These are phyloP conservation scores for Zasmidium cellare DNA, from an alignment of 2,329 filamentous ascomycete species.

Conservation along the genomic window DNA sequence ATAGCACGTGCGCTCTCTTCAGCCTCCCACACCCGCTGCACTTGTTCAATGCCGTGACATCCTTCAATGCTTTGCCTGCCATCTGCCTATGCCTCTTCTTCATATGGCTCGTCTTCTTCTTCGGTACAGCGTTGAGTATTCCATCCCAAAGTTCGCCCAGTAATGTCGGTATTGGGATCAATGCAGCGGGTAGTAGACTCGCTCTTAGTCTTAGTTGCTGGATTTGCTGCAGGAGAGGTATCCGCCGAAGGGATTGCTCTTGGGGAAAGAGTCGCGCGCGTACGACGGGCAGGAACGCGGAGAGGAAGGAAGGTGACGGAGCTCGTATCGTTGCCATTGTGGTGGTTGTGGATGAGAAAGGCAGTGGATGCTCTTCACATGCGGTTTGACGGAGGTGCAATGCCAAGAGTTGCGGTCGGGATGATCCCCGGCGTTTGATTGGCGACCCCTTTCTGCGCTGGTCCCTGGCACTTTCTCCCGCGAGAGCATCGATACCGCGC, in stretches of 20 bases:
- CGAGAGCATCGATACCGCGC: not conserved
- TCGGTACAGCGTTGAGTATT: slow-evolving; percentile 86
- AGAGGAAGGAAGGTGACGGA: slow-evolving; percentile 43
- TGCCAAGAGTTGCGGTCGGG: not conserved
- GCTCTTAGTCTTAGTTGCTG: slow-evolving; percentile 41
- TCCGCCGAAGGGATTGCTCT: slow-evolving; percentile 46
- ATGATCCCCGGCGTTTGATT: not conserved
- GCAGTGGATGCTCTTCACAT: not conserved
- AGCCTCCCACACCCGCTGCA: slow-evolving; percentile 85
- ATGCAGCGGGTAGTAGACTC: slow-evolving; percentile 52
- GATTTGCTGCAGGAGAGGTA: slow-evolving; percentile 47
- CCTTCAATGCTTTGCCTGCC: slow-evolving; percentile 92
- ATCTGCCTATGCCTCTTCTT: slow-evolving; percentile 92
- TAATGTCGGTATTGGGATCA: slow-evolving; percentile 67
- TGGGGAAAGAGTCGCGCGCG: slow-evolving; percentile 43
- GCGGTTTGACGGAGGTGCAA: not conserved
- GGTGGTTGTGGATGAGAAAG: not conserved
- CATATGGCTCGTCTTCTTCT: slow-evolving; percentile 98
- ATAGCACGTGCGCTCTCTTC: slow-evolving; percentile 87
- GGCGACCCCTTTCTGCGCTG: slow-evolving; percentile 6
- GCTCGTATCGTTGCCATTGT: slow-evolving; percentile 42
- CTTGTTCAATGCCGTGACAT: slow-evolving; percentile 81
- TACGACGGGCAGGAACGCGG: slow-evolving; percentile 56
- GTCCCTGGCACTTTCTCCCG: slow-evolving; percentile 16
- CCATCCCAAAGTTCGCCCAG: slow-evolving; percentile 89